Percentiles rank a stretch among this genome's conserved stretches.
These are phyloP conservation scores for Fusarium sp. DNA, from an alignment of 2,329 filamentous ascomycete genomes.

Conservation along the genomic window DNA sequence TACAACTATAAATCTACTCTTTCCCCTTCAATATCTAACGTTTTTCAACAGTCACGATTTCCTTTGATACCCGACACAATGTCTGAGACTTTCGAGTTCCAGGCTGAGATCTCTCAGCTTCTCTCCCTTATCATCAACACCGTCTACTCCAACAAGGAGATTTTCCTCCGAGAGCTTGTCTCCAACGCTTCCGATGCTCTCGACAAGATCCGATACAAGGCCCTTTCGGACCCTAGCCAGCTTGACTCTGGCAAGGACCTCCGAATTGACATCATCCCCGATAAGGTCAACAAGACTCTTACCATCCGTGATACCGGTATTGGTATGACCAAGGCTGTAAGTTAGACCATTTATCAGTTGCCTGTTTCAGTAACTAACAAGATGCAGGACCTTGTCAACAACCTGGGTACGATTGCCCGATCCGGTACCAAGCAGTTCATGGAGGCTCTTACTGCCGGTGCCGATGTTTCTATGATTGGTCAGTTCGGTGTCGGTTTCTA, in stretches of 20 bases:
- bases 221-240: constrained; percentile 96
- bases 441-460: constrained; percentile 98
- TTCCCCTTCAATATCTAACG: constrained; percentile 31
- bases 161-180: constrained; percentile 98
- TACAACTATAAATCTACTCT: constrained; percentile 7
- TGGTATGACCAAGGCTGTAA: constrained; percentile 99
- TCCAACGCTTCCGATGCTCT: constrained; percentile 99
- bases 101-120: constrained; percentile 99
- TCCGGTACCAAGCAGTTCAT: constrained; percentile 99
- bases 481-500: constrained; percentile 99
- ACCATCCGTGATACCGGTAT: constrained; percentile 99
- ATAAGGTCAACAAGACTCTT: constrained; percentile 97
- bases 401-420: constrained; percentile 98
- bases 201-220: constrained; percentile 99
- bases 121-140: constrained; percentile 99
- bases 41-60: constrained; percentile 45
- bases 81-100: constrained; percentile 99
- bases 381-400: constrained; percentile 93
- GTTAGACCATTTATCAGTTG: constrained; percentile 52
- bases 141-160: constrained; percentile 99
- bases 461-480: constrained; percentile 99
- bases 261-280: constrained; percentile 97
- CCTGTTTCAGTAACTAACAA: constrained; percentile 7
- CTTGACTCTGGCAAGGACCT: constrained; percentile 98
- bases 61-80: constrained; percentile 70